Evolutionary conservation across 805 yeast species (phyloP), one percentile per base, ranked within the genome.

Genomic region (Teunomyces gatunensis): DNA sequence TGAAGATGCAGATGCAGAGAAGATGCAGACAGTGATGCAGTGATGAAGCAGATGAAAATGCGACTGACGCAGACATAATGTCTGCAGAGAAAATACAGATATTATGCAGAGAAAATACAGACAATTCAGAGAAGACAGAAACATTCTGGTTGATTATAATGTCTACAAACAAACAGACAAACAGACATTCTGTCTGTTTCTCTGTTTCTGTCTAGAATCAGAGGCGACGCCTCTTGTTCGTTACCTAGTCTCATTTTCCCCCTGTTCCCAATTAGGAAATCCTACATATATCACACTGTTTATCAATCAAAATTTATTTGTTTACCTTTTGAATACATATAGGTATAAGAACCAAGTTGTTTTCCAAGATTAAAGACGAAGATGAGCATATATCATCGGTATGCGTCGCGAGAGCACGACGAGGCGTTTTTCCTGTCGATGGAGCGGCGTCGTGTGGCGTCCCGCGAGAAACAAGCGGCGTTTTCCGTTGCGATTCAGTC

Each of bases 331-430:
- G 13, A 15, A 6, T n/a, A 35, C n/a, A 35, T 15, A 17, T 28
- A 13, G 7, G 23, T 21, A 37, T 23, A 13, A 12, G 25, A 37
- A 10, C 3, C 18, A 37, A 28, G n/a, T 12, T 28, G 20, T 34
- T 28, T 20, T n/a, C 13, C 34, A 20, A 35, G 34, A 42, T 37
- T 33, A 42, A 39, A 10, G 39, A 11, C 29, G 25, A 6, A 37
- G 27, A 71, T 69, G 75, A 60, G 73, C 43, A 63, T 71, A 25
- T 72, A 72, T 53, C 65, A 61, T 25, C 61, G 73, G 23, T 69
- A 70, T 45, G 73, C 67, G 32, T 66, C 74, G 11, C 65, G 70
- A 15, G 73, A 68, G 47, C 68, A 67, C 52, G 71, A 67, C 47
- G 52, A 57, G 7, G 54, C 55, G 20, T 54, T 39, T 42, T 54